Evolutionary conservation across 306 rosid genomes (phyloP), one percentile per base, ranked within the genome.

Genomic region (Pyrus communis): DNA sequence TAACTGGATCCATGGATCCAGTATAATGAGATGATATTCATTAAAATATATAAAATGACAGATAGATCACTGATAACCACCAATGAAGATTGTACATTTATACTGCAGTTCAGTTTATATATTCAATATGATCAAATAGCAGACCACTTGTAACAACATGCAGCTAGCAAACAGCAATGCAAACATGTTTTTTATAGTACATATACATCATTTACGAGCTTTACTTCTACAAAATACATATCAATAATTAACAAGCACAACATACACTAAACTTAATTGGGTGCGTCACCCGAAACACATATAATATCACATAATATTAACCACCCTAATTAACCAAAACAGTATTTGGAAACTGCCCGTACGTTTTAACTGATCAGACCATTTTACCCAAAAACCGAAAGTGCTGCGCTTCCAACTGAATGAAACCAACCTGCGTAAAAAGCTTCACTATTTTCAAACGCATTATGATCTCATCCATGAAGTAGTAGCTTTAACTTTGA

Each of bases 151-250:
- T 2, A 58, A 22, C 27, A 49, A 49, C 55, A 15, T 49, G 18
- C 55, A 49, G 27, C 27, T 25, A 25, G 55, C 21, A 15, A 49
- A 5, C 21, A 49, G 21, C 55, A 49, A 49, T 51, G 55, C 21
- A 51, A 51, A 49, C 21, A 15, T 49, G 21, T 15, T 49, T 49
- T 49, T 49, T 4, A 15, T 49, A 5, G 49, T 51, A 59, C 75
- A 71, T 60, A 43, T 60, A 74, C 57, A 74, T 74, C n/a, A 74
- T 74, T 60, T 42, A 74, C 59, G 59, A 74, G 62, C 14, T 73
- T 73, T 40, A 60, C 49, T 60, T 73, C 43, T 5, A 60, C 69
- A 60, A 42, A 52, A 42, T 27, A 23, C 38, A 9, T 6, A 4
- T 42, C 22, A 74, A 35, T 74, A 61, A 74, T 61, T 74, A 45